phyloP scores from a whole-genome alignment of 176 grass and related monocot species.

The Melocanna baccifera region DNA sequence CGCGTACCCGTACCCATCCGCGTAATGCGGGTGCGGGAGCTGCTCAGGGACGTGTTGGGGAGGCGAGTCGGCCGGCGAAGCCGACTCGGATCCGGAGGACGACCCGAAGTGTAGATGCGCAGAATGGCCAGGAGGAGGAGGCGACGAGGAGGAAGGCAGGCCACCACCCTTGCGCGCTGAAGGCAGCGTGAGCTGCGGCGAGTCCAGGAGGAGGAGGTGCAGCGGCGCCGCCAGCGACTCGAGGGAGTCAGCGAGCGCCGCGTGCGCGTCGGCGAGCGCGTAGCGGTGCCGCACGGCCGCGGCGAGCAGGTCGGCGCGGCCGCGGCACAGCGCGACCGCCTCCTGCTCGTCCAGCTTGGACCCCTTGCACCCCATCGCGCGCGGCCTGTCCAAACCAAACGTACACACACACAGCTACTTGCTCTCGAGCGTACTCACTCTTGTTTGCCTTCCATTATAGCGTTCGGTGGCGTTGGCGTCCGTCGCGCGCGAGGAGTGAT shows the following conservation, averaged over 20 bases:
- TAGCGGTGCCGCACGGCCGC: conserved; percentile 77
- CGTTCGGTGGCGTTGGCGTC: conserved; percentile 47
- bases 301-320: conserved; percentile 63
- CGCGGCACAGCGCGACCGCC: conserved; percentile 69
- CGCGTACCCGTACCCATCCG: conserved; percentile 30
- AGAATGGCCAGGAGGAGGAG: not conserved
- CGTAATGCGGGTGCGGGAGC: not conserved
- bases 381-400: not conserved
- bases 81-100: conserved; percentile 49
- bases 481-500: not conserved
- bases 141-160: not conserved
- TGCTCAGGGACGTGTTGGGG: conserved; percentile 6
- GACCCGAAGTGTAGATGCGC: conserved; percentile 30
- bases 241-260: conserved; percentile 55
- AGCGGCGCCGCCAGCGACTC: conserved; percentile 54
- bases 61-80: conserved; percentile 23
- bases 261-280: conserved; percentile 69
- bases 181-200: conserved; percentile 19
- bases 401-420: not conserved
- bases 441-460: conserved; percentile 26
- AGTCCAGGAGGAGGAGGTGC: conserved; percentile 46
- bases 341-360: conserved; percentile 86
- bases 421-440: not conserved
- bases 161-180: conserved; percentile 10
- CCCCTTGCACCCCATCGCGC: conserved; percentile 71